phyloP scores from a whole-genome alignment of 2,329 filamentous ascomycete genomes.

The Penicillium sp. region DNA sequence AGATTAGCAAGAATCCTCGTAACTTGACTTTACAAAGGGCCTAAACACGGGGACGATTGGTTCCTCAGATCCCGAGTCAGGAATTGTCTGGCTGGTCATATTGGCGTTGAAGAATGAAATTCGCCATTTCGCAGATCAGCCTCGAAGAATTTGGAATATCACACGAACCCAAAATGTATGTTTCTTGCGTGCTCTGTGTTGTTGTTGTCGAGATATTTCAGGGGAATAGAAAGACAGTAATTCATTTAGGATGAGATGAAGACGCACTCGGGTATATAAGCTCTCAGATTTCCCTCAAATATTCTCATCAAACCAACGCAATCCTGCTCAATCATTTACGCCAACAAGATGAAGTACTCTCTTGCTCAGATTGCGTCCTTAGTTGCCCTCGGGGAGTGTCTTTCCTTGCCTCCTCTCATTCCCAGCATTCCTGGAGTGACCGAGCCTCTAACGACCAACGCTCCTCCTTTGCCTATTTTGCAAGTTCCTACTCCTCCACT shows the following conservation, averaged over 20 bases:
- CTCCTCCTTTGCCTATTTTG: slow-evolving; percentile 57
- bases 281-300: slow-evolving; percentile 17
- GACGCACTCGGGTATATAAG: slow-evolving; percentile 13
- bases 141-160: slow-evolving; percentile 9
- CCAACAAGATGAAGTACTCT: slow-evolving; percentile 19
- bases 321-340: not conserved
- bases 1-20: not conserved
- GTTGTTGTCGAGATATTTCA: not conserved
- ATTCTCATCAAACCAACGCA: slow-evolving; percentile 12
- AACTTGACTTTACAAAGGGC: not conserved
- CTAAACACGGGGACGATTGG: not conserved
- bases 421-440: slow-evolving; percentile 60
- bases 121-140: slow-evolving; percentile 15
- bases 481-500: slow-evolving; percentile 60
- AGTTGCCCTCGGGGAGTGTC: slow-evolving; percentile 19
- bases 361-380: slow-evolving; percentile 17
- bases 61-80: not conserved
- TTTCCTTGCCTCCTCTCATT: slow-evolving; percentile 55
- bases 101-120: not conserved
- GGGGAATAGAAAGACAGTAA: not conserved
- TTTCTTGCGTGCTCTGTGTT: slow-evolving; percentile 16
- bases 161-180: not conserved
- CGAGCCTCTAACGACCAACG: slow-evolving; percentile 51
- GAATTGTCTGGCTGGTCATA: not conserved
- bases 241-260: not conserved